These are phyloP conservation scores for Pleurostoma richardsiae DNA, from an alignment of 2,329 filamentous ascomycete species.

Conservation along the genomic window DNA sequence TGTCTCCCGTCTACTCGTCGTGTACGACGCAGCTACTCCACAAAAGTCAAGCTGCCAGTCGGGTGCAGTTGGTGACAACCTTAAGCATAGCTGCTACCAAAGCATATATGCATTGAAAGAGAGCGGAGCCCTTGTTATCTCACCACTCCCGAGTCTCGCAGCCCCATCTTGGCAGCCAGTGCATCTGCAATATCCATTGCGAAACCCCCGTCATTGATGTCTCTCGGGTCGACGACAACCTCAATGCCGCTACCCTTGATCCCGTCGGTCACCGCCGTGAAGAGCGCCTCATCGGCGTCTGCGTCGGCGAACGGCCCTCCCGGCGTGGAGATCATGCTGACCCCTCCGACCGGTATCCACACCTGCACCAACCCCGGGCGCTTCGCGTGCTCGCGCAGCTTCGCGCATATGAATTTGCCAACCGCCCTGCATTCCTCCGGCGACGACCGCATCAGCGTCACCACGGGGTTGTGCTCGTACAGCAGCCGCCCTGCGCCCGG, in stretches of 20 bases:
- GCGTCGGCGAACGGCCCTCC: slow-evolving; percentile 48
- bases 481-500: slow-evolving; percentile 31
- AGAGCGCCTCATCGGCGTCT: slow-evolving; percentile 41
- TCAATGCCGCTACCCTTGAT: slow-evolving; percentile 42
- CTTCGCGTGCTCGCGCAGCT: slow-evolving; percentile 37
- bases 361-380: slow-evolving; percentile 42
- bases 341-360: slow-evolving; percentile 53
- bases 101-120: too few relatives aligned
- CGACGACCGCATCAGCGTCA: slow-evolving; percentile 62
- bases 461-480: slow-evolving; percentile 60
- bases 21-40: too few relatives aligned
- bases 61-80: too few relatives aligned
- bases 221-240: slow-evolving; percentile 41
- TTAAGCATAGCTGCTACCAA: too few relatives aligned
- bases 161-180: slow-evolving; percentile 23
- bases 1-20: too few relatives aligned
- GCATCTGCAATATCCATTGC: slow-evolving; percentile 40
- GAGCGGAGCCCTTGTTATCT: too few relatives aligned
- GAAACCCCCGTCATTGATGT: slow-evolving; percentile 51
- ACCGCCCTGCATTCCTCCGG: slow-evolving; percentile 49
- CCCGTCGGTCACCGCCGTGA: slow-evolving; percentile 43
- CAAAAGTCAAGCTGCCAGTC: too few relatives aligned
- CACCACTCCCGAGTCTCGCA: neutral
- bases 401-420: slow-evolving; percentile 49
- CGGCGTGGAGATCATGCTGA: slow-evolving; percentile 54